Conservation (phyloP, 2,329 filamentous ascomycete genomes). For the Tolypocladium ovalisporum region DNA sequence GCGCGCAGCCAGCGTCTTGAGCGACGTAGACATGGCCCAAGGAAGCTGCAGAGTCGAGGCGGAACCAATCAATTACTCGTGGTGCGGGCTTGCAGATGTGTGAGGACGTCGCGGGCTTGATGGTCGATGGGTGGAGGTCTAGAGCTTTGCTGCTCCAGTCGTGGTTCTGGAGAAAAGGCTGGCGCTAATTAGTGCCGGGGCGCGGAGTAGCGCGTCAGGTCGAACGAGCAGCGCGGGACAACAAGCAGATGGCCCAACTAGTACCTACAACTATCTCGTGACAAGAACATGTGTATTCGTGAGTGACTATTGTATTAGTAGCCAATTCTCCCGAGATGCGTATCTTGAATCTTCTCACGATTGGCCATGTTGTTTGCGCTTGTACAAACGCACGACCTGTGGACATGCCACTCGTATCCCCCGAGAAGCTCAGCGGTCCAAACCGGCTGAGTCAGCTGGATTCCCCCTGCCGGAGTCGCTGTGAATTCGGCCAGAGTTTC, state of each 20-base stretch:
- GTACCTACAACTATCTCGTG: too few species aligned
- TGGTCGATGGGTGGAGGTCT: background rate
- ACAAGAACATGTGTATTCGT: too few species aligned
- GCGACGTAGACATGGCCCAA: conserved; percentile 2
- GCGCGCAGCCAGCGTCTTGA: conserved; percentile 21
- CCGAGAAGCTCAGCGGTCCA: too few species aligned
- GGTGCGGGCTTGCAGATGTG: background rate
- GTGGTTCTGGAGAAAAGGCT: background rate
- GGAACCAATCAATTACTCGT: background rate
- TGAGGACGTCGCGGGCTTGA: background rate
- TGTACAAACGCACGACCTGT: too few species aligned
- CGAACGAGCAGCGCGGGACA: too few species aligned
- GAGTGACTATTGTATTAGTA: too few species aligned
- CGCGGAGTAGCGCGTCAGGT: background rate
- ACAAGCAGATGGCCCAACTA: too few species aligned
- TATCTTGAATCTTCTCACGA: too few species aligned
- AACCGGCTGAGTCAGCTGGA: background rate
- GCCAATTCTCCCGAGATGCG: too few species aligned
- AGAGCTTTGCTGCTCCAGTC: background rate
- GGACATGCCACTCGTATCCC: too few species aligned
- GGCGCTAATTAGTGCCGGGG: background rate
- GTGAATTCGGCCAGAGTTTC: too few species aligned
- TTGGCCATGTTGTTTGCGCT: too few species aligned
- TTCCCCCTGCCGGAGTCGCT: background rate
- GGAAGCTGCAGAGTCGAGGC: background rate